A percentile compares a stretch with the other conserved stretches of the same genome.
Conservation (phyloP, 352 stramenopile genomes). For the Halophytophthora batemanensis region DNA sequence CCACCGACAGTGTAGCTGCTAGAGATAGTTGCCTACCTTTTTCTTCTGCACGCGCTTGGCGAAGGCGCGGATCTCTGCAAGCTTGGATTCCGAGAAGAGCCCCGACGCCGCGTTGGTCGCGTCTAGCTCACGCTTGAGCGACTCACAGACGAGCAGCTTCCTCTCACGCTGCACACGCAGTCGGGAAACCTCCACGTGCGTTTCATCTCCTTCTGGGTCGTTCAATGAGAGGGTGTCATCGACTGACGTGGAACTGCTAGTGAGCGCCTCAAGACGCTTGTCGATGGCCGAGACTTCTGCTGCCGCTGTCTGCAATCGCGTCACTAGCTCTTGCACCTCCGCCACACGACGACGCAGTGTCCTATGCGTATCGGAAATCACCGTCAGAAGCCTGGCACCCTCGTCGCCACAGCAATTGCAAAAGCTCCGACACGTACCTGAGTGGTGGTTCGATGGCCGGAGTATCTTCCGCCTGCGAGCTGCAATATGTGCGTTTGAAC, state of each 20-base stretch:
- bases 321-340: constrained; percentile 14
- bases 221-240: neutral
- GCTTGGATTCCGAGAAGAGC: constrained; percentile 14
- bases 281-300: constrained; percentile 21
- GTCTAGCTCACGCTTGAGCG: constrained; percentile 27
- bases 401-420: neutral
- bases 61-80: constrained; percentile 19
- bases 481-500: constrained; percentile 24
- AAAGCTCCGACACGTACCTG: neutral
- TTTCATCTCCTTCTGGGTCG: neutral
- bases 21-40: constrained; percentile 11
- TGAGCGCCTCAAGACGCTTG: constrained; percentile 11
- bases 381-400: neutral
- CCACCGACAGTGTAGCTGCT: neutral
- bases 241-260: neutral
- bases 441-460: constrained; percentile 17
- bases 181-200: constrained; percentile 7
- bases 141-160: constrained; percentile 19
- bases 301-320: constrained; percentile 18
- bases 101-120: constrained; percentile 17
- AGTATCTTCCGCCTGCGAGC: neutral
- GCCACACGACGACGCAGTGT: constrained; percentile 17
- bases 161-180: constrained; percentile 17
- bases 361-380: neutral
- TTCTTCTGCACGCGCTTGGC: constrained; percentile 26